Conservation (phyloP, 140 eudicot genomes). For the Senecio squalidus region DNA sequence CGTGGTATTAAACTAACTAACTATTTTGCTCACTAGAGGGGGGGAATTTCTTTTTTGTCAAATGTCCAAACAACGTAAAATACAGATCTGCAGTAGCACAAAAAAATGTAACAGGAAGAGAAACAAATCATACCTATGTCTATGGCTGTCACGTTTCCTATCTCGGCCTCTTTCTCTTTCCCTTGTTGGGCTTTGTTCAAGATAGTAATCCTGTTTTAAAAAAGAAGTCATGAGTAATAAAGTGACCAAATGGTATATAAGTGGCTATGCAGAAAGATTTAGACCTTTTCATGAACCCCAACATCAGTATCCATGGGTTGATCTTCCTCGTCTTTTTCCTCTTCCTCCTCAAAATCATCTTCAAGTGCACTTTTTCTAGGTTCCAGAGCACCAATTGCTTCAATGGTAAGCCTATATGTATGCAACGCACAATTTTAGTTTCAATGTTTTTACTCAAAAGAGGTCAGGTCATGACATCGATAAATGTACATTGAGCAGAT, state of each 20-base stretch:
- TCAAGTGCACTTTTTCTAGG: conserved; percentile 96
- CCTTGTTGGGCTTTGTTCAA: conserved; percentile 76
- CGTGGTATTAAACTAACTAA: background rate
- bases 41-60: no score
- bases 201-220: conserved; percentile 50
- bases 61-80: no score
- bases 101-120: background rate
- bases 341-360: conserved; percentile 99
- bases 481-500: background rate
- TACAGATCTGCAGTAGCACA: background rate
- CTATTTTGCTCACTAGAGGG: no score
- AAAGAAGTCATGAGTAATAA: background rate
- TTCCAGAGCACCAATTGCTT: conserved; percentile 67
- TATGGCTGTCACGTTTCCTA: conserved; percentile 78
- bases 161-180: conserved; percentile 93
- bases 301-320: conserved; percentile 66
- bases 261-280: background rate
- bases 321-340: conserved; percentile 92
- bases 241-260: conserved; percentile 4
- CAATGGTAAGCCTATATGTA: conserved; percentile 48
- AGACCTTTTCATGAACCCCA: conserved; percentile 62
- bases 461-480: background rate
- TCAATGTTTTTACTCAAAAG: background rate
- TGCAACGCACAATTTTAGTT: background rate
- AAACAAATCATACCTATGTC: conserved; percentile 56